These are phyloP conservation scores for Globisporangium viniferum DNA, from an alignment of 352 stramenopile species.

Conservation along the genomic window DNA sequence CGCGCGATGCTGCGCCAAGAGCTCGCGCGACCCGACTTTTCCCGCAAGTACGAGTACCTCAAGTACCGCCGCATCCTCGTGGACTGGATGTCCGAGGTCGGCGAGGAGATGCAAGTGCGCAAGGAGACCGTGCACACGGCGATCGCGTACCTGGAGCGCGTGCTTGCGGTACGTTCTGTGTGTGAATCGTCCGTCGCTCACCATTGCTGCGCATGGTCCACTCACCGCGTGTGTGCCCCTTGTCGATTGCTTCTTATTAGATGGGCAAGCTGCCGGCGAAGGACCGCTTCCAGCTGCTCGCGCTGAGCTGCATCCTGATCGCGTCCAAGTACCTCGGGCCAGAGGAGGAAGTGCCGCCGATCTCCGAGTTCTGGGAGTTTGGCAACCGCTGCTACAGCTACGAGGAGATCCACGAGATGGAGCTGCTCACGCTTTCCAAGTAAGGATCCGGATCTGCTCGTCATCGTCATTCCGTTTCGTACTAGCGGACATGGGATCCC, in stretches of 20 bases:
- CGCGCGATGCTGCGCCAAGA: conserved; percentile 78
- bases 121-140: conserved; percentile 79
- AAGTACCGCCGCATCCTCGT: conserved; percentile 81
- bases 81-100: conserved; percentile 85
- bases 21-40: conserved; percentile 63
- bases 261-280: conserved; percentile 55
- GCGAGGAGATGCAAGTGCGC: conserved; percentile 80
- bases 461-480: not conserved
- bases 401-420: conserved; percentile 77
- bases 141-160: conserved; percentile 79
- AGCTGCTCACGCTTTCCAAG: conserved; percentile 54
- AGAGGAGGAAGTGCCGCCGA: conserved; percentile 76
- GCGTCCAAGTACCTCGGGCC: conserved; percentile 78
- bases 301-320: conserved; percentile 76
- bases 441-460: conserved; percentile 17
- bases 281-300: conserved; percentile 78
- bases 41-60: conserved; percentile 75
- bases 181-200: not conserved
- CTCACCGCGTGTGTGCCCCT: not conserved
- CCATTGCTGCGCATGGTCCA: not conserved
- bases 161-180: conserved; percentile 34
- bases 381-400: conserved; percentile 83
- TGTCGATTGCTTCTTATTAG: conserved; percentile 3
- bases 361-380: conserved; percentile 85
- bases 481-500: not conserved